Evolutionary conservation across 2,329 filamentous ascomycete genomes (phyloP).

Genomic region (Madurella fahalii): DNA sequence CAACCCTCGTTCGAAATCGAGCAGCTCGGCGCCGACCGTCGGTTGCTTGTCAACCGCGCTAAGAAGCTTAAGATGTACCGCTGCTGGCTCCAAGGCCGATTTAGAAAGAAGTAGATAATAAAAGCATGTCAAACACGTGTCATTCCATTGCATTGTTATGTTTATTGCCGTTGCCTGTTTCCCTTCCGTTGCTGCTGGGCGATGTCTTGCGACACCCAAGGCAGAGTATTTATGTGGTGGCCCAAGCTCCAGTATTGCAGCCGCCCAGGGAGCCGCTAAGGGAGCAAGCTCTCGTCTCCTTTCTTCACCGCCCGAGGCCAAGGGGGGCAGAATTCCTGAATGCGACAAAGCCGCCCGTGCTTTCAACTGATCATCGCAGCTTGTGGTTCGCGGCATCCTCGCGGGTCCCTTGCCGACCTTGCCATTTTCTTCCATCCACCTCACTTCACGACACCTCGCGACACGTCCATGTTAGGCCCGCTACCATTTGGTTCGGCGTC

Average conservation of each 20-base stretch:
- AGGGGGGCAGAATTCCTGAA: slow-evolving; percentile 20
- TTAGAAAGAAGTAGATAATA: slow-evolving; percentile 58
- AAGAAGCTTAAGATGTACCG: slow-evolving; percentile 96
- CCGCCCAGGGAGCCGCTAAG: neutral
- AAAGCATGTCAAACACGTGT: neutral
- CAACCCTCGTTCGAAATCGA: slow-evolving; percentile 68
- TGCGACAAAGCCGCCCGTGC: slow-evolving; percentile 17
- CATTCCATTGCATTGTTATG: neutral
- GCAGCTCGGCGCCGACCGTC: slow-evolving; percentile 78
- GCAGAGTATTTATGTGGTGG: neutral
- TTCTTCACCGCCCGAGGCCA: slow-evolving; percentile 12
- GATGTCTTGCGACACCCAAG: too few species aligned
- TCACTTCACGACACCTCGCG: neutral
- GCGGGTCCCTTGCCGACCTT: neutral
- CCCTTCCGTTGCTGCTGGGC: too few species aligned
- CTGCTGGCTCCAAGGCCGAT: slow-evolving; percentile 88
- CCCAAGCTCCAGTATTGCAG: neutral
- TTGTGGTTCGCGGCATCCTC: neutral
- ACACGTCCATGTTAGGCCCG: neutral
- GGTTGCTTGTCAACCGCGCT: slow-evolving; percentile 88
- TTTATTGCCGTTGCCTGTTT: too few species aligned
- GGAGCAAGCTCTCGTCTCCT: neutral
- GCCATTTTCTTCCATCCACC: neutral
- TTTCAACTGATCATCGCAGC: neutral
- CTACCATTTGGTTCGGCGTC: neutral